Evolutionary conservation across 768 basidiomycete species (phyloP).

Genomic region (Phaffia tasmanica): DNA sequence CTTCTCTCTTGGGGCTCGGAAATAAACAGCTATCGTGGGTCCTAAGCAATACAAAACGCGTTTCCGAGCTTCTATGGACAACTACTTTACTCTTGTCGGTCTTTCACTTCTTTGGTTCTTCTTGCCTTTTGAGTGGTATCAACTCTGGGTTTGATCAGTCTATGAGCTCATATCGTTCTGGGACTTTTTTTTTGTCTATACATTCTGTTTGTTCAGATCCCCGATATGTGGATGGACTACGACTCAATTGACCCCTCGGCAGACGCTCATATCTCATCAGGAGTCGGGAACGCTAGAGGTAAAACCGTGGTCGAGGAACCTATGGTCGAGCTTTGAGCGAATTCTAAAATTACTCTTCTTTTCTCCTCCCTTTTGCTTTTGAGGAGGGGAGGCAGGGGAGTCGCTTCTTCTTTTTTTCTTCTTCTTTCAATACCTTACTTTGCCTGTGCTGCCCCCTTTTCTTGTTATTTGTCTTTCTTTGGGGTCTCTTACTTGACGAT

Average conservation of each 20-base stretch:
- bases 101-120: not conserved
- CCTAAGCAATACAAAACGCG: constrained; percentile 72
- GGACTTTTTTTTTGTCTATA: not conserved
- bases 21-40: constrained; percentile 82
- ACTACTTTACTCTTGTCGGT: constrained; percentile 36
- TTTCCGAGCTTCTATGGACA: constrained; percentile 37
- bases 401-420: not conserved
- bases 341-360: not conserved
- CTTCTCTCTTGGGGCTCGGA: no score
- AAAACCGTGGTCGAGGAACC: no score
- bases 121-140: not conserved
- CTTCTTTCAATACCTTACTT: not conserved
- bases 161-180: not conserved
- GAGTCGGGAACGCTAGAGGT: no score
- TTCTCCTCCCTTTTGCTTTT: not conserved
- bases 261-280: not conserved
- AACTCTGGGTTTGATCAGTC: not conserved
- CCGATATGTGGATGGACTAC: constrained; percentile 12
- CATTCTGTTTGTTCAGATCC: not conserved
- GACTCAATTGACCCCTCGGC: not conserved
- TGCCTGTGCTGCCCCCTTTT: not conserved
- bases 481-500: not conserved
- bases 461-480: not conserved
- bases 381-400: not conserved
- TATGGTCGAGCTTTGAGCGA: not conserved